These are phyloP conservation scores for Kwoniella bestiolae DNA, from an alignment of 768 basidiomycete species.

Conservation along the genomic window DNA sequence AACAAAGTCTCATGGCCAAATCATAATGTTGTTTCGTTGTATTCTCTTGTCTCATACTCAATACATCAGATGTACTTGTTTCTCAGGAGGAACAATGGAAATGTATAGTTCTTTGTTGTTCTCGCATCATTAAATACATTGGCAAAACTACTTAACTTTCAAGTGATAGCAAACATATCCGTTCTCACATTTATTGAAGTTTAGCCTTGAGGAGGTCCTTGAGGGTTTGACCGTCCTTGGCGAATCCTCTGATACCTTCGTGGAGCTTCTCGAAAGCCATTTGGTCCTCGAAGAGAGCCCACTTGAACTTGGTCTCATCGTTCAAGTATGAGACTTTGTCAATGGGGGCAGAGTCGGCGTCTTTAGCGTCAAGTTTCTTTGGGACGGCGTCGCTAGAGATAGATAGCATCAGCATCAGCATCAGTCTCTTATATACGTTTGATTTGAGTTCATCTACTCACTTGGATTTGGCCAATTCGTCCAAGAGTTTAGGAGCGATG, in stretches of 20 bases:
- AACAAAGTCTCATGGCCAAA: too few species aligned
- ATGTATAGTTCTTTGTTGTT: too few species aligned
- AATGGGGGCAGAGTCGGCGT: slow-evolving; percentile 63
- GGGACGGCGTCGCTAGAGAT: slow-evolving; percentile 67
- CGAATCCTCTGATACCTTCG: slow-evolving; percentile 98
- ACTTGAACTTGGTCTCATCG: slow-evolving; percentile 95
- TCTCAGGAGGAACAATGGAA: too few species aligned
- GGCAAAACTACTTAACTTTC: too few species aligned
- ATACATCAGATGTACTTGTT: too few species aligned
- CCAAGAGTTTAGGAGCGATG: slow-evolving; percentile 85
- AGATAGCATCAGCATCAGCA: neutral
- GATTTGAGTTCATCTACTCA: slow-evolving; percentile 61
- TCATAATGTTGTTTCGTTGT: too few species aligned
- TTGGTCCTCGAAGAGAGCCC: slow-evolving; percentile 84
- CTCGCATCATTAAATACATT: neutral
- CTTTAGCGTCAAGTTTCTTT: slow-evolving; percentile 74
- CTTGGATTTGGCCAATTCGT: slow-evolving; percentile 74
- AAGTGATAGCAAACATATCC: neutral
- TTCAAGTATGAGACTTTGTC: slow-evolving; percentile 83
- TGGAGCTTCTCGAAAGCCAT: slow-evolving; percentile 99
- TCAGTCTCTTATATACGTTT: neutral
- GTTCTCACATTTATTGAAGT: slow-evolving; percentile 43
- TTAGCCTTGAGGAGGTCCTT: slow-evolving; percentile 75
- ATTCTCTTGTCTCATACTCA: too few species aligned
- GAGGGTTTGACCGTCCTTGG: slow-evolving; percentile 86